Evolutionary conservation across 306 rosid species (phyloP).

Genomic region (Arachis hypogaea): DNA sequence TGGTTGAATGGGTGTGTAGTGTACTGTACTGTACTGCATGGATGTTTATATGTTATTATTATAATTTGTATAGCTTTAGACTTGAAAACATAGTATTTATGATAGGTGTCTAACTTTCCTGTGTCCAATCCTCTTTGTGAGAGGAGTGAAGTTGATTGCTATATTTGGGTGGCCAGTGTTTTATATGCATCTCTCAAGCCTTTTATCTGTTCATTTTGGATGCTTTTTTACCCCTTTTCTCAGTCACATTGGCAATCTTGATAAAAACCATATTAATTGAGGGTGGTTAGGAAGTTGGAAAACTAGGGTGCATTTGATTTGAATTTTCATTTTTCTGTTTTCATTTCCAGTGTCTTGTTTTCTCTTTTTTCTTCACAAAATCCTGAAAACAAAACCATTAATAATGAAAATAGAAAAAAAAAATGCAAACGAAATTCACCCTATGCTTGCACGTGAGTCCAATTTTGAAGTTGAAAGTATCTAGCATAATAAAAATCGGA

Average conservation of each 20-base stretch:
- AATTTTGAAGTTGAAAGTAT: slow-evolving; percentile 10
- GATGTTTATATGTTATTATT: slow-evolving; percentile 8
- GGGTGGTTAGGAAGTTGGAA: slow-evolving; percentile 17
- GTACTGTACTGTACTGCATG: slow-evolving; percentile 36
- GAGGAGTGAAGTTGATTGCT: slow-evolving; percentile 4
- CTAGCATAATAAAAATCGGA: neutral
- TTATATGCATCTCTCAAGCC: neutral
- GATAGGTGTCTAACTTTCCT: neutral
- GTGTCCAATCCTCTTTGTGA: neutral
- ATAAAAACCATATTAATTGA: neutral
- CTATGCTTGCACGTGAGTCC: neutral
- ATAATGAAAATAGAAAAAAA: no score
- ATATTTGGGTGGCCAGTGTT: neutral
- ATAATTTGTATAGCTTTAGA: neutral
- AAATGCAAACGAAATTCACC: no score
- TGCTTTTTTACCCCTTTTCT: neutral
- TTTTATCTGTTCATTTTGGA: neutral
- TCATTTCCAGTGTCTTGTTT: no score
- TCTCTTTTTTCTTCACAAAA: no score
- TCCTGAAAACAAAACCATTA: no score
- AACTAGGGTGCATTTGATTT: neutral
- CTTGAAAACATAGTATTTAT: slow-evolving; percentile 9
- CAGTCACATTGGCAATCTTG: neutral
- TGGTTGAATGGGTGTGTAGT: slow-evolving; percentile 71
- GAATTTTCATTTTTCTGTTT: no score